phyloP scores from a whole-genome alignment of 441 rosid species.

The Rhodomyrtus psidioides region DNA sequence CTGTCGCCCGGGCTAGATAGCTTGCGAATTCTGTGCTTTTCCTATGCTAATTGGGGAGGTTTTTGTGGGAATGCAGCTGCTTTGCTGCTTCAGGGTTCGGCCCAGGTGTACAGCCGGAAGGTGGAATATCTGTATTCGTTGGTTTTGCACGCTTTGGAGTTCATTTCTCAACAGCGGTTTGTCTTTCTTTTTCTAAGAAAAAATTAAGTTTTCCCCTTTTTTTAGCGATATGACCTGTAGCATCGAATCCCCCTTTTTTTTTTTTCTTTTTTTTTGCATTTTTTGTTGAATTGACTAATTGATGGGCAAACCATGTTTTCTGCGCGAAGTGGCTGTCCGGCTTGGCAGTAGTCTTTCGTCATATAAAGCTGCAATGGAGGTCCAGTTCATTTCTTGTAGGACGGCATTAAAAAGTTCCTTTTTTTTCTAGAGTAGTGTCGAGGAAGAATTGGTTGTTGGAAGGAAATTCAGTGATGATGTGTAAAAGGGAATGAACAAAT shows the following conservation, averaged over 20 bases:
- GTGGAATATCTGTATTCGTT: conserved; percentile 84
- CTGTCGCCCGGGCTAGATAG: neutral
- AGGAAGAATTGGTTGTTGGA: neutral
- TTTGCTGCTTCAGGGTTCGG: conserved; percentile 88
- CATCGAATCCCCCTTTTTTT: neutral
- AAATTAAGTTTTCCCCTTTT: neutral
- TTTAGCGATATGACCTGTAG: neutral
- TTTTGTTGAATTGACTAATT: neutral
- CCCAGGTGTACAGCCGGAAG: conserved; percentile 87
- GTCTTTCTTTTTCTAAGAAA: neutral
- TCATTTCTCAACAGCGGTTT: conserved; percentile 74
- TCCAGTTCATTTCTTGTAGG: neutral
- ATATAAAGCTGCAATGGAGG: neutral
- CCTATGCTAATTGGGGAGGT: neutral
- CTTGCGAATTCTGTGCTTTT: neutral
- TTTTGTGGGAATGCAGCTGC: conserved; percentile 51
- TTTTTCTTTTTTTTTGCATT: neutral
- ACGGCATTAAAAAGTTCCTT: neutral
- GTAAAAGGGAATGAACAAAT: neutral
- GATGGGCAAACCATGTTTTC: neutral
- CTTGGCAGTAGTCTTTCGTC: neutral
- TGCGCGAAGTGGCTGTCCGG: neutral
- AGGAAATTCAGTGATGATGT: neutral
- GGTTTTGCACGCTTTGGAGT: conserved; percentile 85
- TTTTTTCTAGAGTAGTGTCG: neutral